Percentiles rank a stretch among this genome's conserved stretches.
Conservation (phyloP, 371 early-diverging fungal genomes). For the Batrachochytrium dendrobatidis region DNA sequence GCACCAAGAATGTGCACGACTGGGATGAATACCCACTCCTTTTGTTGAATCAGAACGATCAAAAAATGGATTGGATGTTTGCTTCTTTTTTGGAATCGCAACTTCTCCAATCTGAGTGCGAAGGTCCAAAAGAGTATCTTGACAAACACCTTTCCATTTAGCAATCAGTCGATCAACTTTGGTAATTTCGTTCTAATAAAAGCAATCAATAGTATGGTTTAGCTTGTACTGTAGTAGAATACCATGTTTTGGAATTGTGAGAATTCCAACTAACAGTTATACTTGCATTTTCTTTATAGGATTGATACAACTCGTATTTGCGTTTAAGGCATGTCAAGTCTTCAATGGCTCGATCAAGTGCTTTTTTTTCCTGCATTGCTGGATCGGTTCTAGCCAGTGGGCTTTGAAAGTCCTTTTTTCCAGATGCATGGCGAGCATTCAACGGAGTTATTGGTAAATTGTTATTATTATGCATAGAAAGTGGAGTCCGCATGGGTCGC, state of each 20-base stretch:
- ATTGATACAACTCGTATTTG: background rate
- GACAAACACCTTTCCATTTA: background rate
- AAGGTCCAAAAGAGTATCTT: background rate
- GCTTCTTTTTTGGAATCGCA: background rate
- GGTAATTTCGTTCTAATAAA: background rate
- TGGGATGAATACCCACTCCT: background rate
- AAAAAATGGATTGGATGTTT: background rate
- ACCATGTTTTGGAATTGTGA: background rate
- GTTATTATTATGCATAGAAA: too few relatives aligned
- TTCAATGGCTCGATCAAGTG: background rate
- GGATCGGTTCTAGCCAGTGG: background rate
- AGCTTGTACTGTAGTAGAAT: background rate
- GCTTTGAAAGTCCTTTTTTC: background rate
- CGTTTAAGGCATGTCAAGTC: background rate
- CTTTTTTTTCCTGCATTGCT: background rate
- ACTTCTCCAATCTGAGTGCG: background rate
- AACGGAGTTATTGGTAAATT: too few relatives aligned
- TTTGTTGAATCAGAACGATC: background rate
- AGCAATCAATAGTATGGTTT: background rate
- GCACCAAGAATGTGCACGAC: background rate
- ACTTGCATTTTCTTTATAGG: background rate
- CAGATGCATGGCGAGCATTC: too few relatives aligned
- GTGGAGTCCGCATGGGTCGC: too few relatives aligned
- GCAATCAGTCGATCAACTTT: background rate
- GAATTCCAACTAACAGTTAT: background rate